Base-by-base conservation (phyloP, 176 grass and related monocot genomes). In the Carex cristatella region DNA sequence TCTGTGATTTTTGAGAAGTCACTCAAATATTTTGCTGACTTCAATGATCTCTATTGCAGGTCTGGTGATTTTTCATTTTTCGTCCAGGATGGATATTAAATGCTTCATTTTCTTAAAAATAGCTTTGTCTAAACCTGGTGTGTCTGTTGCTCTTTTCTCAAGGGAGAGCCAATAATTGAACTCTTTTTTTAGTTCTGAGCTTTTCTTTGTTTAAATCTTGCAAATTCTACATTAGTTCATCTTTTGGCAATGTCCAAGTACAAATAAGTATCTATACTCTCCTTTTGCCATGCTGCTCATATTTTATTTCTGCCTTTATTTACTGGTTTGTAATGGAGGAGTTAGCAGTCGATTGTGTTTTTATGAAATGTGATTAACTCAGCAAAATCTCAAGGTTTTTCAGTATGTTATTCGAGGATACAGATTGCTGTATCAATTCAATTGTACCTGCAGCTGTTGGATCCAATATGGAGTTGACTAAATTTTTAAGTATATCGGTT, bases 261-360 rank as follows among this genome's bases (percentile, higher is more conserved):
- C 37, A 83, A 83, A 83, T 83, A 83, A 83, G 12, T 53, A 15
- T 12, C 64, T 69, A 64, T 64, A 82, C 60, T 65, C 14, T 82
- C 19, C 31, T 67, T 65, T 81, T 27, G 18, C 48, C 49, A 65
- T 82, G 31, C 31, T 79, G 51, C 28, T 79, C 74, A 57, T 58
- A 79, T 58, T 28, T 42, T 23, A 23, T 75, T 23, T 53, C 46
- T 30, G 19, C 12, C 32, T 69, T 16, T 54, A 54, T 27, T 11
- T 48, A 9, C 42, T 72, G 48, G 69, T 72, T 9, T 44, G 69
- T 42, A 72, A 10, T 72, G 8, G 15, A 72, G 8, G 15, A 72
- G 38, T 46, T 72, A 46, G 18, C 7, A 68, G 1, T 23, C 4
- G 28, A 2, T 72, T 46, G 10, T 7, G 2, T 48, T 10, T 4